Evolutionary conservation across 2,329 filamentous ascomycete genomes (phyloP), one percentile per base, ranked within the genome.

Genomic region (Talaromyces atroroseus): DNA sequence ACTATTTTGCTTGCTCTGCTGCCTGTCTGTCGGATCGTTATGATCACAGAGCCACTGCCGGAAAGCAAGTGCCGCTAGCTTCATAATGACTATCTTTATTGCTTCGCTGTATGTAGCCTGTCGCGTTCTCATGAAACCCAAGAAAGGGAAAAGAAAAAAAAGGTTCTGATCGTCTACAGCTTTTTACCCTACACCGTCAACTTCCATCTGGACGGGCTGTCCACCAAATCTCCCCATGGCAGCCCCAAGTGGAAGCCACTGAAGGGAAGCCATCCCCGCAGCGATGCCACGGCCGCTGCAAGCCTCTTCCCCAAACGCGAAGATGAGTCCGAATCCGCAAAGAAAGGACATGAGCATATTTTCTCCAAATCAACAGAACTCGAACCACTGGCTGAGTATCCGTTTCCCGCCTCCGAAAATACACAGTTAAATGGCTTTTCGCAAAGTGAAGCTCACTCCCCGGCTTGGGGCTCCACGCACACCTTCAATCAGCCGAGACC

Each of bases 121-220:
- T 29, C 26, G 32, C 21, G 14, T 32, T 10, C 14, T 21, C 4
- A 14, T 5, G 14, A 21, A 10, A 24, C 50, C n/a, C n/a, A n/a
- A n/a, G n/a, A n/a, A n/a, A n/a, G 53, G 44, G 26, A 44, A 11
- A 18, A 20, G 3, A 7, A 42, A 42, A 20, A 5, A 42, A n/a
- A 38, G 71, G 81, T 59, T 78, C 75, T 58, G 18, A 24, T 32
- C 3, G 1, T 12, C 18, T 21, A 2, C 67, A 96, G 92, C 57
- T 96, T 96, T 70, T 82, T 96, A 36, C 92, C 92, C 34, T 92
- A 95, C 71, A 97, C 92, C 42, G 80, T 96, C 66, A 86, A 95
- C 72, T 97, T 97, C 72, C 86, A 86, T 68, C 67, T 59, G 69
- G 65, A 62, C 69, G 52, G 57, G 59, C 23, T 69, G 52, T 61